phyloP scores from a whole-genome alignment of 2,329 filamentous ascomycete species.

The Pseudocercospora eumusae region DNA sequence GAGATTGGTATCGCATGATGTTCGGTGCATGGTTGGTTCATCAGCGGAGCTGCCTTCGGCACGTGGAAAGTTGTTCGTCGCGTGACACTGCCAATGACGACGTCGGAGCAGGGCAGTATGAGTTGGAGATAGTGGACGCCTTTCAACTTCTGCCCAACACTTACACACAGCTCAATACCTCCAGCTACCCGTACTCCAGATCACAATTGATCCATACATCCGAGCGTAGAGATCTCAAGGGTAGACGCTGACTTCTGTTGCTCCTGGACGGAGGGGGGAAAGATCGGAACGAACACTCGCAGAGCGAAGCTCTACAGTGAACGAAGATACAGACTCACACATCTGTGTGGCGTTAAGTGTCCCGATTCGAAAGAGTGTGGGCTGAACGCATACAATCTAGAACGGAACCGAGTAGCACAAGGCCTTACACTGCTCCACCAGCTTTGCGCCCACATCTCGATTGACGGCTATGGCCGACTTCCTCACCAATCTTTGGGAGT shows the following conservation, averaged over 20 bases:
- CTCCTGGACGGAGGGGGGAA: background rate
- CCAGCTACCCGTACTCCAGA: background rate
- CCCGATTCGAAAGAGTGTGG: no score
- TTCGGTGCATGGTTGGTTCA: background rate
- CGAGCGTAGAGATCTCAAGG: background rate
- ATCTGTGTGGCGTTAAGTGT: no score
- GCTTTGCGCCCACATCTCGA: background rate
- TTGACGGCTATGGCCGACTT: conserved; percentile 49
- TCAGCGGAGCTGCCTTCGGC: conserved; percentile 1
- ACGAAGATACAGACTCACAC: background rate
- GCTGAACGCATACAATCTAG: no score
- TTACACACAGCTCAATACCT: background rate
- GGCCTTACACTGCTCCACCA: background rate
- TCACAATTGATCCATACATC: background rate
- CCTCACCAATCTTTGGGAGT: conserved; percentile 79
- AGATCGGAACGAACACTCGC: background rate
- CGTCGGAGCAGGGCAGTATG: background rate
- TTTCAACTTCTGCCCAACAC: background rate
- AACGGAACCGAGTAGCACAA: background rate
- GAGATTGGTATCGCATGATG: background rate
- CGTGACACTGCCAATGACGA: conserved; percentile 7
- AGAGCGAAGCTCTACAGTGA: background rate
- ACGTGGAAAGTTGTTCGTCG: background rate
- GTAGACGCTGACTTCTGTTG: background rate
- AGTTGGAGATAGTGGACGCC: background rate